A percentile compares a stretch with the other conserved stretches of the same genome.
These are phyloP conservation scores for Penicillium ucsense DNA, from an alignment of 495 filamentous ascomycete genomes.

Conservation along the genomic window DNA sequence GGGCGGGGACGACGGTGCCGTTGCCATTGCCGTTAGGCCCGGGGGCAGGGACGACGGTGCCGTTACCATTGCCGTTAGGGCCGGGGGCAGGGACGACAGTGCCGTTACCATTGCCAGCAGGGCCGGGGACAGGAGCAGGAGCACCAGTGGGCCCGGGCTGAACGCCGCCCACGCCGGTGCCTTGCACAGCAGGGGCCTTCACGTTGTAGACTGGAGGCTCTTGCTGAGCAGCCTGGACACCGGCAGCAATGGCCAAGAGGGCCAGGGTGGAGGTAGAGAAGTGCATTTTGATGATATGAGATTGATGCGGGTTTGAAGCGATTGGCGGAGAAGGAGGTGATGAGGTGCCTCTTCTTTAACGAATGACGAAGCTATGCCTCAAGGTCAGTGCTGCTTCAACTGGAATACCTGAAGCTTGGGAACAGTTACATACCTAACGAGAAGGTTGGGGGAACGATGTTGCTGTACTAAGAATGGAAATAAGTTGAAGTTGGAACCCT, in stretches of 20 bases:
- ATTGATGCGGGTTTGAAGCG: constrained; percentile 7
- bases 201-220: constrained; percentile 10
- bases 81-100: constrained; percentile 6
- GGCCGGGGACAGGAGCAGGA: constrained; percentile 7
- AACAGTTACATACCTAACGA: constrained; percentile 2
- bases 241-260: constrained; percentile 19
- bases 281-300: constrained; percentile 12
- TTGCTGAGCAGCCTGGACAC: constrained; percentile 9
- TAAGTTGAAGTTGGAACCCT: neutral
- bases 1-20: constrained; percentile 2
- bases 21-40: constrained; percentile 2
- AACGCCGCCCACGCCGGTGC: constrained; percentile 1
- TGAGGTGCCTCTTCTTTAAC: constrained; percentile 14
- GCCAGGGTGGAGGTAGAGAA: constrained; percentile 14
- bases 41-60: constrained; percentile 3
- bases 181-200: constrained; percentile 1
- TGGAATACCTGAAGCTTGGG: neutral
- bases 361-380: constrained; percentile 11
- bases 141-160: neutral
- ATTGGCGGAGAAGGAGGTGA: constrained; percentile 8
- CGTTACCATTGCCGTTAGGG: neutral
- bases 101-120: neutral
- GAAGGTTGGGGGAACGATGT: constrained; percentile 5
- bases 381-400: constrained; percentile 1
- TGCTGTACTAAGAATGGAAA: neutral